Evolutionary conservation across 768 basidiomycete genomes (phyloP).

Genomic region (Lactifluus echinatus): DNA sequence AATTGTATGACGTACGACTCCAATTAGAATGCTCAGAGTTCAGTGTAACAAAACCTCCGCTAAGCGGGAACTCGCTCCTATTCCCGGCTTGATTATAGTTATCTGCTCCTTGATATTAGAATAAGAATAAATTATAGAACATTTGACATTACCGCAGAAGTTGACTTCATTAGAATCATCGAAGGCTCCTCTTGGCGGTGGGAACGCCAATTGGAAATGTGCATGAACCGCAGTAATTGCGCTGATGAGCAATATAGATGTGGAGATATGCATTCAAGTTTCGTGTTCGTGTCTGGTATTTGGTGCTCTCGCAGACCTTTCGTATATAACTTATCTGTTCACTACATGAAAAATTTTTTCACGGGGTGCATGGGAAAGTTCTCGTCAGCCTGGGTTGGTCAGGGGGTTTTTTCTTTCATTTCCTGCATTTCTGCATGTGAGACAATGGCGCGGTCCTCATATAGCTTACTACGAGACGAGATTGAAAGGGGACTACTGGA

Average conservation of each 20-base stretch:
- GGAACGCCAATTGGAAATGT: conserved; percentile 78
- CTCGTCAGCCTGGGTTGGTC: too few species aligned
- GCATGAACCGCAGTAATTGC: conserved; percentile 43
- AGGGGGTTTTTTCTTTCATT: too few species aligned
- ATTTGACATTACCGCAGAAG: conserved; percentile 52
- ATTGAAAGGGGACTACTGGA: too few species aligned
- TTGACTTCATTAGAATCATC: conserved; percentile 44
- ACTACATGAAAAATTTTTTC: conserved; percentile 18
- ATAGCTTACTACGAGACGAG: too few species aligned
- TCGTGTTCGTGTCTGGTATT: too few species aligned
- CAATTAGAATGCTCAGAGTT: conserved; percentile 59
- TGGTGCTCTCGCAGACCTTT: too few species aligned
- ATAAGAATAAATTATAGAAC: background rate
- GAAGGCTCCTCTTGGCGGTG: conserved; percentile 63
- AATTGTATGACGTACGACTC: conserved; percentile 36
- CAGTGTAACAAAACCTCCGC: conserved; percentile 48
- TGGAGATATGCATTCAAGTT: conserved; percentile 26
- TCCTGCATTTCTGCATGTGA: too few species aligned
- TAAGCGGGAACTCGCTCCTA: conserved; percentile 63
- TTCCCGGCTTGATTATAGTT: conserved; percentile 46
- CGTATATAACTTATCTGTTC: background rate
- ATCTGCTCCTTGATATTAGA: conserved; percentile 34
- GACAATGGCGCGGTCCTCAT: too few species aligned
- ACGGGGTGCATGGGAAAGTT: background rate
- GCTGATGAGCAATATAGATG: conserved; percentile 29